These are phyloP conservation scores for Geotrichum restrictum DNA, from an alignment of 1,139 yeast genomes.

Conservation along the genomic window DNA sequence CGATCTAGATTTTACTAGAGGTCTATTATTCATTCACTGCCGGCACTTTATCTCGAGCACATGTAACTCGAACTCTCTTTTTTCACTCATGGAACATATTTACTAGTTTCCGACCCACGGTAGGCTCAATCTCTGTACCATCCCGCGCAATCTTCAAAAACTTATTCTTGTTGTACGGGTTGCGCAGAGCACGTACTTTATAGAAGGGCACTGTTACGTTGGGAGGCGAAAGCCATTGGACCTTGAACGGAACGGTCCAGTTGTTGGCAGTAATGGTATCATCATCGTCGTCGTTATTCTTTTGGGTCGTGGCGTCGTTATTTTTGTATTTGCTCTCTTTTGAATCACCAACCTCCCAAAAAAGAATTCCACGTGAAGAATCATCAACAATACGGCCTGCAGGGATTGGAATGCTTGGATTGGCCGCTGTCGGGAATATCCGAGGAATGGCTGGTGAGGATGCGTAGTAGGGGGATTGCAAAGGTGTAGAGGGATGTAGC, in stretches of 20 bases:
- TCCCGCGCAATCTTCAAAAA: slow-evolving; percentile 43
- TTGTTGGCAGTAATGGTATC: slow-evolving; percentile 24
- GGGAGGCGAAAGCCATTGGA: slow-evolving; percentile 38
- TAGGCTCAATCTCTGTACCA: slow-evolving; percentile 42
- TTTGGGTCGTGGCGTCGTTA: slow-evolving; percentile 21
- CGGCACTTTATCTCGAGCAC: no score
- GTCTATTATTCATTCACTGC: no score
- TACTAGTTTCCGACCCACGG: slow-evolving; percentile 35
- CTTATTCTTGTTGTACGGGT: slow-evolving; percentile 38
- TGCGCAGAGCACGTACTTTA: slow-evolving; percentile 35
- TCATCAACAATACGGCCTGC: slow-evolving; percentile 43
- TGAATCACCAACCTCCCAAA: slow-evolving; percentile 38
- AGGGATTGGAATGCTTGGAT: slow-evolving; percentile 32
- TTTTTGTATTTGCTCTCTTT: not conserved
- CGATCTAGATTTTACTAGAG: no score
- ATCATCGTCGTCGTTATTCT: slow-evolving; percentile 16
- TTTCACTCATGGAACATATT: slow-evolving; percentile 28
- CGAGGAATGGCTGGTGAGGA: slow-evolving; percentile 18
- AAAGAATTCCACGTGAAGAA: slow-evolving; percentile 39
- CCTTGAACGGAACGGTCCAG: slow-evolving; percentile 40
- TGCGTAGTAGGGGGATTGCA: slow-evolving; percentile 6
- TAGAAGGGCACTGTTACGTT: slow-evolving; percentile 36
- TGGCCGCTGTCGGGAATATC: slow-evolving; percentile 27
- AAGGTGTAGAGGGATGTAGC: not conserved
- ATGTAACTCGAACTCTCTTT: not conserved